Conservation (phyloP, 306 rosid genomes). For the Abrus pulchellus region DNA sequence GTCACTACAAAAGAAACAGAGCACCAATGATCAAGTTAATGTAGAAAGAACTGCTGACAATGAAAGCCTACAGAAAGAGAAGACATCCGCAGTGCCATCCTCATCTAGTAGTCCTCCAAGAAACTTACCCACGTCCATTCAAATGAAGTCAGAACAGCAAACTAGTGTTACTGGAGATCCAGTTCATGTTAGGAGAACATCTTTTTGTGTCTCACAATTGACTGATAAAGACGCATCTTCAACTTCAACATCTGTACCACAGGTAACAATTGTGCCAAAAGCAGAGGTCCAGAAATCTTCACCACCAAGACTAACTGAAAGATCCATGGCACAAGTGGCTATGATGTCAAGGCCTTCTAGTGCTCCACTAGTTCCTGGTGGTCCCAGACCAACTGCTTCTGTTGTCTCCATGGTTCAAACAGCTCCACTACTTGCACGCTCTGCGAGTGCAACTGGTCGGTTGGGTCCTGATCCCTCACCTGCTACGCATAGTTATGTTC, state of each 20-base stretch:
- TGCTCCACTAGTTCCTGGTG: slow-evolving; percentile 88
- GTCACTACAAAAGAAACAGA: slow-evolving; percentile 63
- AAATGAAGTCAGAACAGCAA: slow-evolving; percentile 56
- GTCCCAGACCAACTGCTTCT: slow-evolving; percentile 74
- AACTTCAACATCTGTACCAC: slow-evolving; percentile 56
- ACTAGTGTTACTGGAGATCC: slow-evolving; percentile 54
- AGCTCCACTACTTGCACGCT: slow-evolving; percentile 81
- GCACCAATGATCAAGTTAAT: slow-evolving; percentile 65
- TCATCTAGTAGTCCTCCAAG: slow-evolving; percentile 67
- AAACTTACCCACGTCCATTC: slow-evolving; percentile 51
- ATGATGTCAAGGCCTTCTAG: slow-evolving; percentile 89
- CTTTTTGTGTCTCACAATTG: slow-evolving; percentile 56
- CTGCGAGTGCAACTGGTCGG: slow-evolving; percentile 88
- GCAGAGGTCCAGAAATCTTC: slow-evolving; percentile 68
- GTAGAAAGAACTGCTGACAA: slow-evolving; percentile 61
- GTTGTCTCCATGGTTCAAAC: slow-evolving; percentile 78
- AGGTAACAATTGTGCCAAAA: slow-evolving; percentile 54
- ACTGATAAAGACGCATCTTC: slow-evolving; percentile 59
- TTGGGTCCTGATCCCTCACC: slow-evolving; percentile 92
- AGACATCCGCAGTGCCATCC: slow-evolving; percentile 65
- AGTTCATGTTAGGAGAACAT: slow-evolving; percentile 59
- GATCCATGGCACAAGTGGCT: slow-evolving; percentile 62
- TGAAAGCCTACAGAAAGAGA: slow-evolving; percentile 68
- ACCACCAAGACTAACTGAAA: slow-evolving; percentile 69
- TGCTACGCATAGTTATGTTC: slow-evolving; percentile 77